Evolutionary conservation across 306 rosid genomes (phyloP).

Genomic region (Cucurbita pepo): DNA sequence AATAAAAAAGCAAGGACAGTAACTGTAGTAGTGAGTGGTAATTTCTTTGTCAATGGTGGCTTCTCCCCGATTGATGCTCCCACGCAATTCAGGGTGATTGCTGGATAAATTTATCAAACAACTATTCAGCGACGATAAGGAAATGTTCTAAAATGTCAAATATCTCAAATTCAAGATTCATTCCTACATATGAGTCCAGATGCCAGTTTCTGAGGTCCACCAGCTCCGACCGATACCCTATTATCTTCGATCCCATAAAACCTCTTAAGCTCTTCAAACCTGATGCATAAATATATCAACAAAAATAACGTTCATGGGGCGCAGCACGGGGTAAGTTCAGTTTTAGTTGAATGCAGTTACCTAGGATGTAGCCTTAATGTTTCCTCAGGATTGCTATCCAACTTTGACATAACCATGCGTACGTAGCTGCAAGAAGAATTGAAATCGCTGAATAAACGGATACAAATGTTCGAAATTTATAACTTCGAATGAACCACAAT

Average conservation of each 20-base stretch:
- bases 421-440: conserved; percentile 48
- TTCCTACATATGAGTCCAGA: conserved; percentile 64
- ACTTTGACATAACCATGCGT: conserved; percentile 52
- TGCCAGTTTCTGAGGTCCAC: conserved; percentile 67
- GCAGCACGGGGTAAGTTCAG: neutral
- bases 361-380: conserved; percentile 55
- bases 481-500: neutral
- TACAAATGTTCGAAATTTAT: neutral
- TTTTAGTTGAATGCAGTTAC: conserved; percentile 19
- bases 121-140: neutral
- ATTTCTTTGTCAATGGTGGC: conserved; percentile 56
- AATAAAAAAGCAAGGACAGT: neutral
- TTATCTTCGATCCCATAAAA: conserved; percentile 80
- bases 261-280: conserved; percentile 62
- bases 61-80: conserved; percentile 96
- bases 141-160: neutral
- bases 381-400: conserved; percentile 48
- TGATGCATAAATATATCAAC: conserved; percentile 9
- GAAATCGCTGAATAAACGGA: too few relatives aligned
- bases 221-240: conserved; percentile 25
- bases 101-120: conserved; percentile 27
- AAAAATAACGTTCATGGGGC: neutral
- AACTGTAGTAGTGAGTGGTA: conserved; percentile 81
- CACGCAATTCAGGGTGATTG: conserved; percentile 67
- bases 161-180: neutral